Base-by-base conservation (phyloP, 331 rosid species). In the Arachis monticola region DNA sequence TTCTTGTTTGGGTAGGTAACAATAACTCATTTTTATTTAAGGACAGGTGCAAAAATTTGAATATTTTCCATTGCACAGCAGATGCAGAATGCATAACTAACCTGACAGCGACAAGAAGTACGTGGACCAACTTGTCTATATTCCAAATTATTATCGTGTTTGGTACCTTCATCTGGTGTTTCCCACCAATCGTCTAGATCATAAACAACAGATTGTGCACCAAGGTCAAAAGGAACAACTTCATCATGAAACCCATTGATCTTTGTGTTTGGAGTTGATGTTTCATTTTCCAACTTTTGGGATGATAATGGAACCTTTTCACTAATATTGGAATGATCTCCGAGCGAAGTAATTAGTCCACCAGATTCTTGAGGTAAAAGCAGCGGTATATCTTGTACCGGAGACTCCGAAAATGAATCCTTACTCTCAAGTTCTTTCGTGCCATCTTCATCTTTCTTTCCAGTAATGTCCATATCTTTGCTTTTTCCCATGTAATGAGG, bases 331-430 rank as follows among this genome's bases (percentile, higher is more conserved):
- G 79, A 78, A 80, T 81, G 64, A 82, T 89, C 70, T 70, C 71
- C 83, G 47, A 35, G 30, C 1, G 66, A 56, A 68, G 65, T 46
- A 62, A 62, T 65, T 62, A 70, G 44, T 48, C 73, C 88, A 70
- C 74, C 97, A 59, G 92, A 88, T 69, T 95, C 99, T 85, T 95
- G 93, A 71, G 99, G 99, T 81, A 95, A 77, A 88, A 95, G 99
- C 75, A 95, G 79, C 22, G 99, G 99, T 70, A 92, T 90, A 73
- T 95, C 99, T 65, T 86, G 97, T 45, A 17, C 5, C 35, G 76
- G 88, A 57, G 98, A 92, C 56, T 74, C 64, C 6, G 89, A 89
- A 79, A 91, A 87, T 10, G 96, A 85, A 75, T 85, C 93, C 70
- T 80, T 88, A 48, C 78, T 74, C 22, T 69, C 84, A 32, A 73